Conservation (phyloP, 2,329 filamentous ascomycete species). For the Hypocreales sp. region DNA sequence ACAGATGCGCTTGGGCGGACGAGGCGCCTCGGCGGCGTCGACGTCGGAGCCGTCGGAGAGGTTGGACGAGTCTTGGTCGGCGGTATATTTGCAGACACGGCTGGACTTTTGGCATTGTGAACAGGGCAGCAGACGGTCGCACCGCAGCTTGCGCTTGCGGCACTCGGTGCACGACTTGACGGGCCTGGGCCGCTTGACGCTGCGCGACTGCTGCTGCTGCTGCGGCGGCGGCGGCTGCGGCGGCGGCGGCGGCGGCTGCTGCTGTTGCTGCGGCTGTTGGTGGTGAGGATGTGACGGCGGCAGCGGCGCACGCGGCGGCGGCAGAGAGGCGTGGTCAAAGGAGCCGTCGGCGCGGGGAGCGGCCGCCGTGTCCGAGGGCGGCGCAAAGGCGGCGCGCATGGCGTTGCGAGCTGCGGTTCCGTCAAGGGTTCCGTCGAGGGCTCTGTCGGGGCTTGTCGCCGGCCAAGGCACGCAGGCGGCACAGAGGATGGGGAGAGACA, state of each 20-base stretch:
- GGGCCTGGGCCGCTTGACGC: constrained; percentile 36
- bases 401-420: background rate
- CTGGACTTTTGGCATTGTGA: constrained; percentile 43
- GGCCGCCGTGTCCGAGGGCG: too few species aligned
- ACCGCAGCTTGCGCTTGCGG: constrained; percentile 40
- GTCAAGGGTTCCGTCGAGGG: background rate
- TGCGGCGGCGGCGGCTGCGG: constrained; percentile 6
- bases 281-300: constrained; percentile 5
- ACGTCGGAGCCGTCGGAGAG: constrained; percentile 33
- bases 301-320: constrained; percentile 3
- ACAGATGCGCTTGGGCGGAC: constrained; percentile 24
- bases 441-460: too few species aligned
- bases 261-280: constrained; percentile 11
- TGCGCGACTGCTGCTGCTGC: constrained; percentile 20
- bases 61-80: constrained; percentile 29
- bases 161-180: constrained; percentile 42
- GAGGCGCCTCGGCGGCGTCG: constrained; percentile 15
- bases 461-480: background rate
- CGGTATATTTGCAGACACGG: constrained; percentile 35
- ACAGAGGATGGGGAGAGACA: background rate
- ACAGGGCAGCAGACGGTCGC: constrained; percentile 39
- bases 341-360: too few species aligned
- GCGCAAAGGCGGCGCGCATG: too few species aligned
- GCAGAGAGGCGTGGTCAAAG: too few species aligned
- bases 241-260: constrained; percentile 8